A percentile compares a stretch with the other conserved stretches of the same genome.
Evolutionary conservation across 768 basidiomycete genomes (phyloP).

Genomic region (Rhodocollybia butyracea): DNA sequence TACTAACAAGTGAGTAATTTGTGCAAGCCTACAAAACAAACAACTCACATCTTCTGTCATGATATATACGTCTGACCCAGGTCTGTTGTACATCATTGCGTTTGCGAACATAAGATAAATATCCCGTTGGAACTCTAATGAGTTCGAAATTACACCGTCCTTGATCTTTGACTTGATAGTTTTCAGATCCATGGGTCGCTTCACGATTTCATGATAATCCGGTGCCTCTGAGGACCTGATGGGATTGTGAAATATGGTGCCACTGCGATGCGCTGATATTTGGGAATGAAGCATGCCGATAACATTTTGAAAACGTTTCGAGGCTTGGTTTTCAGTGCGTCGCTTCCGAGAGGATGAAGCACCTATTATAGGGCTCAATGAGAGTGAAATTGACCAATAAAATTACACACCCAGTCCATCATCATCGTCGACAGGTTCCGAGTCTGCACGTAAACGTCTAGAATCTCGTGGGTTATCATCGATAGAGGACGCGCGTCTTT

Average conservation of each 20-base stretch:
- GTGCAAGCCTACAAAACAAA: not conserved
- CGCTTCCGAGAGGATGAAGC: conserved; percentile 28
- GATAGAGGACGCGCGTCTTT: conserved; percentile 60
- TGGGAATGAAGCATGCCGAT: conserved; percentile 79
- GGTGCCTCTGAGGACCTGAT: conserved; percentile 87
- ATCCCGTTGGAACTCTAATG: conserved; percentile 87
- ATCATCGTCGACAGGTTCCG: conserved; percentile 64
- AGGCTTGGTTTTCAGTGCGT: conserved; percentile 47
- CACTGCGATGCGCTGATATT: conserved; percentile 83
- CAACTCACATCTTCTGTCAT: conserved; percentile 87
- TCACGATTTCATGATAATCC: conserved; percentile 89
- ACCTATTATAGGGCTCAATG: conserved; percentile 23
- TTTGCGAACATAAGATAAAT: conserved; percentile 94
- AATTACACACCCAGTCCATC: conserved; percentile 49
- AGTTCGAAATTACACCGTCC: conserved; percentile 77
- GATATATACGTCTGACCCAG: conserved; percentile 77
- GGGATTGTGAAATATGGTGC: conserved; percentile 87
- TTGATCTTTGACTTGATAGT: conserved; percentile 85
- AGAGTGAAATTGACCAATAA: not conserved
- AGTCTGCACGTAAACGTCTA: conserved; percentile 49
- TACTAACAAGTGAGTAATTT: conserved; percentile 20
- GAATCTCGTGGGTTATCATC: conserved; percentile 47
- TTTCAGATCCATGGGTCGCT: conserved; percentile 94
- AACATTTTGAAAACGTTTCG: conserved; percentile 77
- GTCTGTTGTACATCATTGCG: conserved; percentile 94